These are phyloP conservation scores for Avicennia marina DNA, from an alignment of 257 asterid genomes.

Conservation along the genomic window DNA sequence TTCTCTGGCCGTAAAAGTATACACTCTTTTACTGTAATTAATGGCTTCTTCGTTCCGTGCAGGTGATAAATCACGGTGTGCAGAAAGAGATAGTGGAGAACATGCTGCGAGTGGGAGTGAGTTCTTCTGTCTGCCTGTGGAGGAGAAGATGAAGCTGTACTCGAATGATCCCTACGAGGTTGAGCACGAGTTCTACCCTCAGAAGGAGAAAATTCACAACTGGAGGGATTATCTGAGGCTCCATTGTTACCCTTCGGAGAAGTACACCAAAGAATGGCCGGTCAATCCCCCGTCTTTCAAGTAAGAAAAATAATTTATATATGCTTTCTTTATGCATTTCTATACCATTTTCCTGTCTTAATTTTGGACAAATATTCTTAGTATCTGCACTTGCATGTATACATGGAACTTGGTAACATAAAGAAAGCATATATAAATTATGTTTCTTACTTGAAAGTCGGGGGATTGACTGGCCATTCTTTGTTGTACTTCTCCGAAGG, in stretches of 20 bases:
- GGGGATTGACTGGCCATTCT: conserved; percentile 83
- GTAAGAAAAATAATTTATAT: conserved; percentile 28
- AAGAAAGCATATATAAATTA: not conserved
- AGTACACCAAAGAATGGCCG: conserved; percentile 74
- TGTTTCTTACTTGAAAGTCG: conserved; percentile 62
- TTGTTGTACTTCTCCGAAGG: conserved; percentile 60
- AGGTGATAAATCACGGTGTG: conserved; percentile 84
- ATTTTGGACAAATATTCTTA: too few species aligned
- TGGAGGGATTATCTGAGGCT: conserved; percentile 97
- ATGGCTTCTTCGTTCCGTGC: not conserved
- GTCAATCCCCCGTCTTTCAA: conserved; percentile 71
- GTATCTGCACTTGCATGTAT: too few species aligned
- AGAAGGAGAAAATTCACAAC: conserved; percentile 69
- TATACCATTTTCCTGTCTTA: not conserved
- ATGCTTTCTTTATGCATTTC: not conserved
- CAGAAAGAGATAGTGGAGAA: conserved; percentile 38
- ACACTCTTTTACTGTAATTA: too few species aligned
- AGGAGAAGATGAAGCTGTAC: conserved; percentile 77
- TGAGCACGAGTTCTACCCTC: conserved; percentile 74
- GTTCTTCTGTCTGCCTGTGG: conserved; percentile 55
- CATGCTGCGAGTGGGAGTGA: conserved; percentile 50
- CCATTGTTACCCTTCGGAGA: conserved; percentile 76
- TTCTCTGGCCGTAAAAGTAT: too few species aligned
- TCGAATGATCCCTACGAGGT: conserved; percentile 72
- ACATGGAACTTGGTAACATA: too few species aligned